Evolutionary conservation across 192 early-diverging fungal species (phyloP).

Genomic region (Oehlia diaphana): DNA sequence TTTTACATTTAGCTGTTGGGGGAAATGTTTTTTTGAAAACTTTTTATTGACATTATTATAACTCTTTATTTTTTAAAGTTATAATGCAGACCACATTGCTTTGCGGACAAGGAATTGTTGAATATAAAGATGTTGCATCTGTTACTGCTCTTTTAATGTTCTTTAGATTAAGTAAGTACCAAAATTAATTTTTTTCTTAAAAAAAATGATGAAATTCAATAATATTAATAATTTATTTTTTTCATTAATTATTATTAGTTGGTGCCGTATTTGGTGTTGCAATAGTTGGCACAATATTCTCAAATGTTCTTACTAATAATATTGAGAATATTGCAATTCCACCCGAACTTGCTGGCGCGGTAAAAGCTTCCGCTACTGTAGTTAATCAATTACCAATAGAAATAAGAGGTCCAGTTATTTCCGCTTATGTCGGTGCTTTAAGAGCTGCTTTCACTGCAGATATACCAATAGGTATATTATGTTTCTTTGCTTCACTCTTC

Average conservation of each 20-base stretch:
- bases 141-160: slow-evolving; percentile 72
- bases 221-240: slow-evolving; percentile 30
- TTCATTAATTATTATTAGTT: slow-evolving; percentile 34
- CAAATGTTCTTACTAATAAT: slow-evolving; percentile 41
- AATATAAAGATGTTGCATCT: slow-evolving; percentile 65
- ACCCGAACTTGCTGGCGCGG: neutral
- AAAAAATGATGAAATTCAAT: no score
- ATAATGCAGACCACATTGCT: slow-evolving; percentile 75
- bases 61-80: slow-evolving; percentile 8
- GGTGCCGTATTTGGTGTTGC: slow-evolving; percentile 62
- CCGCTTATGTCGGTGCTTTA: neutral
- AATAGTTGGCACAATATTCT: slow-evolving; percentile 67
- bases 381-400: neutral
- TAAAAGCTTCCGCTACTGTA: neutral
- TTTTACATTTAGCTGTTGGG: no score
- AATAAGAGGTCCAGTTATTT: neutral
- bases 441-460: neutral
- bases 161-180: slow-evolving; percentile 32
- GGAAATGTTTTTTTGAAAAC: no score
- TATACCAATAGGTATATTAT: neutral
- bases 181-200: no score
- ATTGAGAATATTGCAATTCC: neutral
- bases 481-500: neutral
- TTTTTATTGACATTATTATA: neutral
- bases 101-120: slow-evolving; percentile 70